Percentiles rank a stretch among this genome's conserved stretches.
These are phyloP conservation scores for Rosa rugosa DNA, from an alignment of 306 rosid species.

Conservation along the genomic window DNA sequence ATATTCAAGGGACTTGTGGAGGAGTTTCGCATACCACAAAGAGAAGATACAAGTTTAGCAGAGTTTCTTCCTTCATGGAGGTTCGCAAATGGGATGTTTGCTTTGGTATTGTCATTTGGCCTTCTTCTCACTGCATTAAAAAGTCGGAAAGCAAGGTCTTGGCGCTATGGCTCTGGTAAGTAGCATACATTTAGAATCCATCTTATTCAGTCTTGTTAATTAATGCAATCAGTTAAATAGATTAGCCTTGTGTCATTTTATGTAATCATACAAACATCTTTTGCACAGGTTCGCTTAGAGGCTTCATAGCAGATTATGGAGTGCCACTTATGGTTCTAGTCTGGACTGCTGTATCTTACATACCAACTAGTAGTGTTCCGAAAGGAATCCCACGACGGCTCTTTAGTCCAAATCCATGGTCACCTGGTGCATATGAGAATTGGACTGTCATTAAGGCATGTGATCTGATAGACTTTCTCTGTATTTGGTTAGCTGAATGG, in stretches of 20 bases:
- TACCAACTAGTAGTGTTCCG: slow-evolving; percentile 74
- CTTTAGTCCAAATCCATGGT: slow-evolving; percentile 98
- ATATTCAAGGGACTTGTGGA: slow-evolving; percentile 75
- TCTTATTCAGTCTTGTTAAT: background rate
- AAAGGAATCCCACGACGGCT: slow-evolving; percentile 89
- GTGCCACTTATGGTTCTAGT: slow-evolving; percentile 93
- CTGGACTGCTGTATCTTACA: slow-evolving; percentile 91
- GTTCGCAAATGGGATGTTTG: slow-evolving; percentile 97
- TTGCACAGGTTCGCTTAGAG: slow-evolving; percentile 73
- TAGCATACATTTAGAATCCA: background rate
- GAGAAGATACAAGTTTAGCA: slow-evolving; percentile 45
- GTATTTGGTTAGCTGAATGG: background rate
- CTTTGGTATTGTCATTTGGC: slow-evolving; percentile 94
- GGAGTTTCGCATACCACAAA: slow-evolving; percentile 70
- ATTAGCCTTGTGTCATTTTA: background rate
- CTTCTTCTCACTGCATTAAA: slow-evolving; percentile 83
- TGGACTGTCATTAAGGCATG: slow-evolving; percentile 95
- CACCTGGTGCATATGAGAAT: slow-evolving; percentile 94
- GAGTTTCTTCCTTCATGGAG: slow-evolving; percentile 87
- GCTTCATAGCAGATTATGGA: slow-evolving; percentile 95
- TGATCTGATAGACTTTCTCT: background rate
- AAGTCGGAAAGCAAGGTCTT: slow-evolving; percentile 93
- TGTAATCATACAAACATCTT: background rate
- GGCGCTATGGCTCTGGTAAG: slow-evolving; percentile 97
- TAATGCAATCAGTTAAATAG: background rate